phyloP scores from a whole-genome alignment of 345 rosid species.

The Linum lewisii region DNA sequence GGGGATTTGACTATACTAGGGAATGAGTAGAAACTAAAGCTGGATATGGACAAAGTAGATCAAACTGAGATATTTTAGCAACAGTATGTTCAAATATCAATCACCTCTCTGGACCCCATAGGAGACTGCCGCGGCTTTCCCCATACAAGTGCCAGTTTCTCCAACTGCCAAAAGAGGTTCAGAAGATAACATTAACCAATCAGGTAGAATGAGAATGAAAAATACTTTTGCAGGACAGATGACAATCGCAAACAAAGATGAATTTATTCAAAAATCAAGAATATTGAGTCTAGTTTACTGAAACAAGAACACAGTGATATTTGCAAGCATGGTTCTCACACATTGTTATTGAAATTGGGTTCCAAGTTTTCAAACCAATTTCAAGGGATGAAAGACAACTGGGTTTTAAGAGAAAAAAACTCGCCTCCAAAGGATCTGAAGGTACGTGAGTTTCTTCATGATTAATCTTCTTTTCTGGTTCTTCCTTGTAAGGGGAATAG shows the following conservation, averaged over 20 bases:
- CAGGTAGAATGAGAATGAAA: background rate
- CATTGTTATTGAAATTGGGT: background rate
- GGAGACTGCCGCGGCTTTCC: conserved; percentile 86
- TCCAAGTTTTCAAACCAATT: background rate
- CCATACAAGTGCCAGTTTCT: conserved; percentile 70
- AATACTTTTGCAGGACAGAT: background rate
- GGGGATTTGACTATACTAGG: background rate
- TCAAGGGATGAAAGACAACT: background rate
- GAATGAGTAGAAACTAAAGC: background rate
- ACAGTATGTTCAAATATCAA: background rate
- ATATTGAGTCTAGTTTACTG: background rate
- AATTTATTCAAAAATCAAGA: background rate
- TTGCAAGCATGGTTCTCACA: background rate
- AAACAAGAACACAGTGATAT: background rate
- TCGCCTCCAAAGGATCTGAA: conserved; percentile 82
- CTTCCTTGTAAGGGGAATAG: conserved; percentile 22
- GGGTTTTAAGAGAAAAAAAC: conserved; percentile 7
- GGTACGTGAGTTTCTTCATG: conserved; percentile 35
- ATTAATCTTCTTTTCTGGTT: conserved; percentile 32
- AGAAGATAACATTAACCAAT: background rate
- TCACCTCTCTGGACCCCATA: conserved; percentile 68
- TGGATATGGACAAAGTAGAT: background rate
- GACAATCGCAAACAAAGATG: background rate
- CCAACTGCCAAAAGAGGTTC: conserved; percentile 46
- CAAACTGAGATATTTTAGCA: background rate